A percentile compares a stretch with the other conserved stretches of the same genome.
These are phyloP conservation scores for Bidens hawaiensis DNA, from an alignment of 140 eudicot species.

Conservation along the genomic window DNA sequence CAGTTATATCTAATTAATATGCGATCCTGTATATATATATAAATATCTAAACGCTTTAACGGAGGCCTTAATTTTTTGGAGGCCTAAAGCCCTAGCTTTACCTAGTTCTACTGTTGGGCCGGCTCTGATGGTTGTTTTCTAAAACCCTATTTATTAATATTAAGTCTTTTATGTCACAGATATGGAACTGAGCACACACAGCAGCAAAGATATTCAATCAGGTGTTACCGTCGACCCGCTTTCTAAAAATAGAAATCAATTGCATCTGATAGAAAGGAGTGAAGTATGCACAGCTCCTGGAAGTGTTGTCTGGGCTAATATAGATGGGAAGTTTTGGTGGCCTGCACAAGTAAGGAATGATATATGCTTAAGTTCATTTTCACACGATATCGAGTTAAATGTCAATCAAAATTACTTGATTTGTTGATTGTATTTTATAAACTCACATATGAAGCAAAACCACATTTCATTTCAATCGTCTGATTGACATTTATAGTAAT, in stretches of 20 bases:
- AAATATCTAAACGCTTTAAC: no score
- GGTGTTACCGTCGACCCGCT: slow-evolving; percentile 14
- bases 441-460: not conserved
- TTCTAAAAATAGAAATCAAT: slow-evolving; percentile 16
- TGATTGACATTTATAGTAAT: not conserved
- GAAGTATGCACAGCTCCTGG: slow-evolving; percentile 34
- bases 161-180: slow-evolving; percentile 14
- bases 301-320: slow-evolving; percentile 37
- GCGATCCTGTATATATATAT: no score
- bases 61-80: no score
- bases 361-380: not conserved
- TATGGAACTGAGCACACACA: slow-evolving; percentile 19
- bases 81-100: no score
- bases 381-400: not conserved
- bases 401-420: no score
- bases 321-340: slow-evolving; percentile 30
- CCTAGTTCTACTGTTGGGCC: no score
- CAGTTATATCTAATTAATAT: no score
- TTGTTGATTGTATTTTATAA: no score
- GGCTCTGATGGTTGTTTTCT: not conserved
- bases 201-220: slow-evolving; percentile 27
- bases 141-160: not conserved
- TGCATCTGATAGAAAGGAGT: slow-evolving; percentile 19
- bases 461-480: not conserved
- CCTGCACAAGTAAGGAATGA: slow-evolving; percentile 34